Conservation (phyloP, 2,329 filamentous ascomycete genomes). For the Alternaria triticimaculans region DNA sequence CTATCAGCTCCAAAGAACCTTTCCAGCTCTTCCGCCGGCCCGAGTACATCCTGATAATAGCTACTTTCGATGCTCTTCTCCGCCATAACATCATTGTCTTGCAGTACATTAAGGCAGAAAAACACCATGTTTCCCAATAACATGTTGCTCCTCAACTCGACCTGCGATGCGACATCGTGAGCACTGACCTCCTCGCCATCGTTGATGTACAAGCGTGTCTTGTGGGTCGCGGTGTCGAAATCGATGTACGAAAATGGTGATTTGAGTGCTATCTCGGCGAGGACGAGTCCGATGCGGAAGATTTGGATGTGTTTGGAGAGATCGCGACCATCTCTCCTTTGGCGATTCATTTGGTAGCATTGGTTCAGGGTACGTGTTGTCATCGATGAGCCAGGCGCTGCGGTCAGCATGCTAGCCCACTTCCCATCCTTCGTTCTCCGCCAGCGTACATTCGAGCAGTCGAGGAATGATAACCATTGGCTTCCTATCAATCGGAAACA, state of each 20-base stretch:
- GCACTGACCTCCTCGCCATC: constrained; percentile 25
- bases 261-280: constrained; percentile 33
- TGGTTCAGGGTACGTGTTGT: constrained; percentile 23
- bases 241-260: constrained; percentile 23
- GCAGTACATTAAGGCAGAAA: constrained; percentile 27
- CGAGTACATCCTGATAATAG: constrained; percentile 31
- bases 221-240: constrained; percentile 13
- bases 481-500: constrained; percentile 33
- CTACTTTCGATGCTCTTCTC: constrained; percentile 24
- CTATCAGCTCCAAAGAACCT: constrained; percentile 14
- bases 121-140: constrained; percentile 34
- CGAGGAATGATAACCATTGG: constrained; percentile 32
- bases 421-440: constrained; percentile 21
- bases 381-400: constrained; percentile 16
- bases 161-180: constrained; percentile 29
- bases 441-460: constrained; percentile 35
- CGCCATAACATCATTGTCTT: constrained; percentile 22
- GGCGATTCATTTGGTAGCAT: constrained; percentile 11
- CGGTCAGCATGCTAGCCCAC: constrained; percentile 35
- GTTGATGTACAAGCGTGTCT: constrained; percentile 20
- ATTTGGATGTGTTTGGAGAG: constrained; percentile 32
- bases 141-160: constrained; percentile 26
- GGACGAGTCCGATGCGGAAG: constrained; percentile 36
- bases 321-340: constrained; percentile 14
- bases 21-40: constrained; percentile 28